Percentiles rank a stretch among this genome's conserved stretches.
phyloP scores from a whole-genome alignment of 78 protist genomes.

The Dictyostelium citrinum region DNA sequence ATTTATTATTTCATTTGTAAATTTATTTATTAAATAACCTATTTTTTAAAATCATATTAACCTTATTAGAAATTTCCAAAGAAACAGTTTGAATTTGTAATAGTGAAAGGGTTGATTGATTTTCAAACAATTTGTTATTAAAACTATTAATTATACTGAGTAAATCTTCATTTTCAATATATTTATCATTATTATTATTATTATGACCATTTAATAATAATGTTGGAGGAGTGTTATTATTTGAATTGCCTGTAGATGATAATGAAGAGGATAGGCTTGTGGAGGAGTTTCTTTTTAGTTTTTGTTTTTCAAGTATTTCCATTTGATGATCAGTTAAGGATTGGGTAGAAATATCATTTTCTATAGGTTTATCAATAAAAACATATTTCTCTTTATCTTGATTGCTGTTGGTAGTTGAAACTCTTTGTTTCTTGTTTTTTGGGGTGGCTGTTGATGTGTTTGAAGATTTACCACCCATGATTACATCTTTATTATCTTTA shows the following conservation, averaged over 20 bases:
- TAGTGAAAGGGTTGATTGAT: conserved; percentile 17
- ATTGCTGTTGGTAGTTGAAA: not conserved
- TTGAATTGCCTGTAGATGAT: not conserved
- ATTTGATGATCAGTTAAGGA: conserved; percentile 30
- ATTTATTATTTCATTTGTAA: too few species aligned
- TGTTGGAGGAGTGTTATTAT: not conserved
- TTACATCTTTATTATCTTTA: not conserved
- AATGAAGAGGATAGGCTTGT: not conserved
- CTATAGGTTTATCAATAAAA: not conserved
- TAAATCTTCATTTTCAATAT: not conserved
- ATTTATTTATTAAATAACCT: not conserved
- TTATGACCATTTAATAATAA: not conserved
- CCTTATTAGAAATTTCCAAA: not conserved
- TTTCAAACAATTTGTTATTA: not conserved
- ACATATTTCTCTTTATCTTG: conserved; percentile 3
- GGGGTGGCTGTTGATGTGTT: not conserved
- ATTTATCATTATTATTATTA: not conserved
- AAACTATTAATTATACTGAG: not conserved
- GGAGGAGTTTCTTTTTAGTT: not conserved
- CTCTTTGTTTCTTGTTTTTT: not conserved
- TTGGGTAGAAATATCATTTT: not conserved
- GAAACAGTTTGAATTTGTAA: not conserved
- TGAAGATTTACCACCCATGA: not conserved
- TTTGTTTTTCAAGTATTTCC: conserved; percentile 5
- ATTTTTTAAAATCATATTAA: not conserved